Evolutionary conservation across 257 asterid species (phyloP), one percentile per base, ranked within the genome.

Genomic region (Scutellaria barbata): DNA sequence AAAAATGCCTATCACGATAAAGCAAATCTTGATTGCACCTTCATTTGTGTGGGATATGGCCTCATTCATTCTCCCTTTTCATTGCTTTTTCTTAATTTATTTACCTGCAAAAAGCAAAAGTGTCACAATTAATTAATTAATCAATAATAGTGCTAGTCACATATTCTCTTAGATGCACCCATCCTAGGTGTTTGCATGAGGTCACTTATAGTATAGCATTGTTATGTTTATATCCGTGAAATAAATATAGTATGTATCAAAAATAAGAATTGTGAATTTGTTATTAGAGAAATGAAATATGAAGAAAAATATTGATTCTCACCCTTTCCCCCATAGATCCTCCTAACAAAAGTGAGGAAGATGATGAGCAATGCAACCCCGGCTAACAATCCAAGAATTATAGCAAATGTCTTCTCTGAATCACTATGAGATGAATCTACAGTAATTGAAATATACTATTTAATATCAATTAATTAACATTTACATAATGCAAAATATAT

Each of bases 401-500:
- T 79, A 1, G 98, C 96, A 80, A 88, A 92, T 74, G 96, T 92
- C 80, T 90, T 92, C 89, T 90, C 98, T 0, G 88, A 79, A 5
- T 90, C 93, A 5, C 80, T 68, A 68, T 85, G 96, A 13, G 85
- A 54, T 2, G 85, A 77, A 45, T 66, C 94, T 86, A 17, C 4
- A 62, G 5, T 11, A 55, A 18, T 1, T 30, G 35, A 30, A 30
- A 30, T 30, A 22, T 22, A 22, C 25, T 22, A 22, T 3, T 56
- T 18, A 9, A 55, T 10, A 55, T 55, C 22, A 16, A 9, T 20
- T 12, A 25, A 25, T 56, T 11, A 2, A 7, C 16, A 52, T 22
- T 10, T 18, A 51, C 25, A 14, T 17, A 9, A 17, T n/a, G 4
- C 57, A 16, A 14, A 51, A 14, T 22, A 22, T 1, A 7, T 42